Evolutionary conservation across 2,329 filamentous ascomycete species (phyloP), one percentile per base, ranked within the genome.

Genomic region (Knufia petricola): DNA sequence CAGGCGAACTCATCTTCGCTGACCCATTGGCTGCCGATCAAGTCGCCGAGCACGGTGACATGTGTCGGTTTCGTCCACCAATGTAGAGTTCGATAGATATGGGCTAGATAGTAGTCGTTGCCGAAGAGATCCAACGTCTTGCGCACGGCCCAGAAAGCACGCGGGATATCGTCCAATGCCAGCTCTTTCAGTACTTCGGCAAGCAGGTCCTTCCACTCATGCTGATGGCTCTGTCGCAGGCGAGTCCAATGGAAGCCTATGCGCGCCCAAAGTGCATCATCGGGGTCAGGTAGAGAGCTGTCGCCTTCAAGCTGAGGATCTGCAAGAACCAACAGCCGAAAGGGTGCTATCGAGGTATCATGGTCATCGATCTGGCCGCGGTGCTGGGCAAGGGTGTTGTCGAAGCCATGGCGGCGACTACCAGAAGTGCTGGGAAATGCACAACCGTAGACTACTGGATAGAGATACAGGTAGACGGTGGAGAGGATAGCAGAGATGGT

Each of bases 1-100:
- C 72, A 71, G 52, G 79, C 75, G 62, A 98, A 98, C 66, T 98
- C 92, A 24, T 75, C 77, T 62, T 95, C 82, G 44, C 77, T 77
- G 52, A 98, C 85, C 92, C 92, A 98, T 65, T 98, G 92, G 60
- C 88, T 95, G 8, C 92, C 92, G 8, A 98, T 71, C 50, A 98
- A 71, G 63, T 98, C 92, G 2, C 92, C 92, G 3, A 98, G 73
- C 0, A 96, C 88, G 0, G 85, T 81, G 17, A 92, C 79, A 64
- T 98, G 92, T 0, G 87, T 94, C 7, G 92, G 92, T 13, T 73
- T 69, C 0, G 84, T 78, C 83, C 85, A 94, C 87, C 88, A 94
- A 56, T 78, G 76, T 43, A 95, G 67, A 0, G 81, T 85, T 13
- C 87, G 78, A 66, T 94, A 95, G 50, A 95, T 88, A 64, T 98